phyloP scores from a whole-genome alignment of 768 basidiomycete species.

The Boletus vermiculosoides region DNA sequence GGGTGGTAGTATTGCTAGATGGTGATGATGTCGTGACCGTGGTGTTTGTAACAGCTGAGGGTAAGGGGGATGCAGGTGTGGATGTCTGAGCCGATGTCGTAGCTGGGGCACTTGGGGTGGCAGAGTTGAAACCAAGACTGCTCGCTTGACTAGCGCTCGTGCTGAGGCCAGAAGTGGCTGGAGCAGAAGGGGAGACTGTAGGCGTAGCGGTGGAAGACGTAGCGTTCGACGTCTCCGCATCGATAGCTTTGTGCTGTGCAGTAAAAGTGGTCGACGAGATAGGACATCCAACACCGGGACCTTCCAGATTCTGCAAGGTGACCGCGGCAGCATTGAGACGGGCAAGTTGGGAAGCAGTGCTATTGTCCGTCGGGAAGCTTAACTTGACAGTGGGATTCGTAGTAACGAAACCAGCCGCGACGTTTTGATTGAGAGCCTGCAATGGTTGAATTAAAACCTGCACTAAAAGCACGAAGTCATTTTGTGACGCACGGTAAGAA shows the following conservation, averaged over 20 bases:
- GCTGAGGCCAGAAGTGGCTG: background rate
- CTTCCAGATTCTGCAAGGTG: conserved; percentile 72
- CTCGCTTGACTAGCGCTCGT: background rate
- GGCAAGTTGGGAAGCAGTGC: conserved; percentile 48
- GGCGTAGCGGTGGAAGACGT: background rate
- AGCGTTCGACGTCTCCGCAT: conserved; percentile 10
- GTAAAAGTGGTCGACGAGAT: conserved; percentile 61
- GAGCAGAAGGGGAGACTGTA: background rate
- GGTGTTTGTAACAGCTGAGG: background rate
- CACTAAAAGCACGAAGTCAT: background rate
- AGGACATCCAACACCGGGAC: conserved; percentile 68
- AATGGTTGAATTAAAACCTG: conserved; percentile 11
- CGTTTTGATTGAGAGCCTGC: conserved; percentile 49
- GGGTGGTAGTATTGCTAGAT: conserved; percentile 10
- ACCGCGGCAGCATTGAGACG: conserved; percentile 60
- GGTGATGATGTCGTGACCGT: background rate
- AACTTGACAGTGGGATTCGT: conserved; percentile 62
- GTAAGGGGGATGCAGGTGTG: background rate
- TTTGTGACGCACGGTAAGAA: conserved; percentile 43
- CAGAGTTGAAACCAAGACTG: background rate
- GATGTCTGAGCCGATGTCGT: background rate
- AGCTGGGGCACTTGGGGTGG: background rate
- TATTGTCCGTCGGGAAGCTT: conserved; percentile 62
- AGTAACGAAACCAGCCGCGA: conserved; percentile 58
- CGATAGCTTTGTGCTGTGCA: conserved; percentile 34